phyloP scores from a whole-genome alignment of 148 eudicot species.

The Nyssa sinensis region DNA sequence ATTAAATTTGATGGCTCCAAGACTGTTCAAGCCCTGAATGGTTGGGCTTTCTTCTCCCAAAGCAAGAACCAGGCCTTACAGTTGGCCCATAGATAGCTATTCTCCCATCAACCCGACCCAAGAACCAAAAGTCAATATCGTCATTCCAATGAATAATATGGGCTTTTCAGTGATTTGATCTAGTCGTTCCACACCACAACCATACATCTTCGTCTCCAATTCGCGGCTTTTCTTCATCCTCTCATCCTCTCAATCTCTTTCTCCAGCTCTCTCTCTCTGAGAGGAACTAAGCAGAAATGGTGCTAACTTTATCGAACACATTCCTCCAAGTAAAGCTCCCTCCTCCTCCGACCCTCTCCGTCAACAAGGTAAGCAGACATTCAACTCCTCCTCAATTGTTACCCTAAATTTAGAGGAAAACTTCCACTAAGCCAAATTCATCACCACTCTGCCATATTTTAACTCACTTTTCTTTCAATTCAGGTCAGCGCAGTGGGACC shows the following conservation, averaged over 20 bases:
- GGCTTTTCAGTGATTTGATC: neutral
- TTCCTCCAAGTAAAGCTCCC: conserved; percentile 31
- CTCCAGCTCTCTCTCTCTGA: neutral
- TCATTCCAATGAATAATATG: neutral
- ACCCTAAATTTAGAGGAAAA: no score
- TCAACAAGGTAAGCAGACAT: neutral
- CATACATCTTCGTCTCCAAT: neutral
- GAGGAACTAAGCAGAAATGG: conserved; percentile 27
- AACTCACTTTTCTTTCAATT: no score
- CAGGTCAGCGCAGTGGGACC: conserved; percentile 18
- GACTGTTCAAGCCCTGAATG: no score
- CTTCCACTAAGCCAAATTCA: no score
- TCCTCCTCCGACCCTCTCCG: conserved; percentile 18
- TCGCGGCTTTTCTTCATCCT: neutral
- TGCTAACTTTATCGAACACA: conserved; percentile 37
- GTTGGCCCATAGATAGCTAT: no score
- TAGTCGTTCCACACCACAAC: neutral
- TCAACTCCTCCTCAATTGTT: no score
- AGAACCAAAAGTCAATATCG: no score
- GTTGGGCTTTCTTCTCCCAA: no score
- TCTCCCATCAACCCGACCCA: no score
- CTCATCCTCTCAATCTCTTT: neutral
- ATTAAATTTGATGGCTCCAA: no score
- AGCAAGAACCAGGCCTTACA: no score
- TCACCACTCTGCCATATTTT: no score